Evolutionary conservation across 108 stramenopile species (phyloP).

Genomic region (Cyclotella sp.): DNA sequence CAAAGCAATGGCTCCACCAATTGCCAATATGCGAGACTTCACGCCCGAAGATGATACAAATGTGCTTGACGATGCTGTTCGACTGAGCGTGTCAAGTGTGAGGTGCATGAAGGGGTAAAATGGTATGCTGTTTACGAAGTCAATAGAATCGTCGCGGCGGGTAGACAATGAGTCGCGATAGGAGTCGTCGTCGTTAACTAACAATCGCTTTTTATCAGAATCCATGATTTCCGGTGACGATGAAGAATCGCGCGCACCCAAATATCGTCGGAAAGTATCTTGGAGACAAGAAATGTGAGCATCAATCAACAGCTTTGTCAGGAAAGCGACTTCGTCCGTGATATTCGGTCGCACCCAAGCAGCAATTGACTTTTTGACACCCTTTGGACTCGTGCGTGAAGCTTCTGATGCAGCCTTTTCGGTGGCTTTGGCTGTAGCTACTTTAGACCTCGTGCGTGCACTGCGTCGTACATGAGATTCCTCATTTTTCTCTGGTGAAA

Average conservation of each 20-base stretch:
- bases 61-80: constrained; percentile 32
- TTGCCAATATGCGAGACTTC: constrained; percentile 36
- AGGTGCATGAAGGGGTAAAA: constrained; percentile 61
- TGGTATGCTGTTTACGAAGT: neutral
- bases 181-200: constrained; percentile 45
- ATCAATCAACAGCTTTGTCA: constrained; percentile 45
- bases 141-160: constrained; percentile 6
- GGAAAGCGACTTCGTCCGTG: constrained; percentile 29
- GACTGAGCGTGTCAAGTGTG: constrained; percentile 52
- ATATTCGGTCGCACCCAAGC: constrained; percentile 45
- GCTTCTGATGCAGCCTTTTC: constrained; percentile 8
- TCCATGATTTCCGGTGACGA: neutral
- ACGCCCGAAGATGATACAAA: constrained; percentile 29
- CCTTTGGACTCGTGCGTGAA: constrained; percentile 17
- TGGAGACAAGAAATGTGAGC: constrained; percentile 25
- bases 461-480: constrained; percentile 20
- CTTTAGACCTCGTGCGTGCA: constrained; percentile 35
- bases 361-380: neutral
- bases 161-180: neutral
- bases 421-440: constrained; percentile 1
- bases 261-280: constrained; percentile 16
- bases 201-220: neutral
- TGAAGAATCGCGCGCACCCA: neutral
- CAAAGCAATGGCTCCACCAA: constrained; percentile 44
- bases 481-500: neutral